These are phyloP conservation scores for Celoporthe dispersa DNA, from an alignment of 2,329 filamentous ascomycete genomes.

Conservation along the genomic window DNA sequence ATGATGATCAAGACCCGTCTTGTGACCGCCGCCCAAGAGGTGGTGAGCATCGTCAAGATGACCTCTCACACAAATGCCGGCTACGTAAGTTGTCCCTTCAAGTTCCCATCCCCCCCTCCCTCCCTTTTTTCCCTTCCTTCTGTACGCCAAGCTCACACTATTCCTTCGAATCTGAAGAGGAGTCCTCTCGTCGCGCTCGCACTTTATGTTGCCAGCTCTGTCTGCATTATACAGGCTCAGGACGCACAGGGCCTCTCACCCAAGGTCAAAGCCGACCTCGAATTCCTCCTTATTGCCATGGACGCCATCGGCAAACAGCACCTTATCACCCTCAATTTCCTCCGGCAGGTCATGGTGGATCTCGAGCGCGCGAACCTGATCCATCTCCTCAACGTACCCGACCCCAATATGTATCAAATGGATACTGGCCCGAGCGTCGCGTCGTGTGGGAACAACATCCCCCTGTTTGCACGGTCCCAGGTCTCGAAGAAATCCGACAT, in stretches of 20 bases:
- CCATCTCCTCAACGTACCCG: constrained; percentile 20
- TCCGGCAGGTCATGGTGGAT: constrained; percentile 85
- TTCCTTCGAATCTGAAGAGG: constrained; percentile 52
- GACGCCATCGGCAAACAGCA: constrained; percentile 75
- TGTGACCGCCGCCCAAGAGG: constrained; percentile 80
- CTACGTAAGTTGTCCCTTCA: constrained; percentile 56
- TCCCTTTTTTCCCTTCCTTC: neutral
- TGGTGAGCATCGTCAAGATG: constrained; percentile 81
- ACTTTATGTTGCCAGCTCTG: constrained; percentile 81
- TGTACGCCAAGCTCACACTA: constrained; percentile 2
- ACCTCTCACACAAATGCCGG: constrained; percentile 71
- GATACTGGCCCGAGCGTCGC: constrained; percentile 36
- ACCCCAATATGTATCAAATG: neutral
- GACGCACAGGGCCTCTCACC: constrained; percentile 59
- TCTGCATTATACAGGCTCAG: constrained; percentile 80
- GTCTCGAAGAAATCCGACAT: constrained; percentile 46
- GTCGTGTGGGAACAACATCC: constrained; percentile 43
- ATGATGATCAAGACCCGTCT: constrained; percentile 74
- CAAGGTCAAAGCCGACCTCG: constrained; percentile 56
- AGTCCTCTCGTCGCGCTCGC: constrained; percentile 82
- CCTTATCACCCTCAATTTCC: constrained; percentile 77
- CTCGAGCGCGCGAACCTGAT: constrained; percentile 54
- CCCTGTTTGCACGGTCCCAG: constrained; percentile 51
- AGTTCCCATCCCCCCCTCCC: constrained; percentile 18
- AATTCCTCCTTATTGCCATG: constrained; percentile 80